Evolutionary conservation across 1,139 yeast species (phyloP).

Genomic region (Debaryomyces sp.): DNA sequence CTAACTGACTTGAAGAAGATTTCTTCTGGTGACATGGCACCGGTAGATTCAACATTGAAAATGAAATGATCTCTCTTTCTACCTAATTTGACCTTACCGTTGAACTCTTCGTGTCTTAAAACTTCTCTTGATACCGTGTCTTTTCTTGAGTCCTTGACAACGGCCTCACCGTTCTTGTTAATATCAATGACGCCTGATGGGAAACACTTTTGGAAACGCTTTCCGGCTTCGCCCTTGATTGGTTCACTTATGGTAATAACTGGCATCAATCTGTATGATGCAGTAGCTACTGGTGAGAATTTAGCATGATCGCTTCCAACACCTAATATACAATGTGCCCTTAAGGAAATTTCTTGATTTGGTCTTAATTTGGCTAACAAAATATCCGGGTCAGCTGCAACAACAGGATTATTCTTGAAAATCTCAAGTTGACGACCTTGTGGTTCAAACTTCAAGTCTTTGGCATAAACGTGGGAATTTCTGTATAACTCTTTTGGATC

Average conservation of each 20-base stretch:
- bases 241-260: constrained; percentile 77
- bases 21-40: constrained; percentile 97
- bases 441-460: constrained; percentile 86
- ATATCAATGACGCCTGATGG: constrained; percentile 91
- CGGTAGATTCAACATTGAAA: constrained; percentile 91
- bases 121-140: constrained; percentile 98
- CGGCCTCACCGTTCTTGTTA: constrained; percentile 69
- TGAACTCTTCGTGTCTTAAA: constrained; percentile 86
- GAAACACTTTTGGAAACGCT: constrained; percentile 83
- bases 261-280: constrained; percentile 96
- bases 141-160: constrained; percentile 82
- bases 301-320: constrained; percentile 96
- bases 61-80: constrained; percentile 91
- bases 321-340: constrained; percentile 91
- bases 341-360: constrained; percentile 90
- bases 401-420: constrained; percentile 70
- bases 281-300: constrained; percentile 95
- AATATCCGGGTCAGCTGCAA: constrained; percentile 83
- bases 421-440: constrained; percentile 81
- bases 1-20: constrained; percentile 88
- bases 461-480: constrained; percentile 85
- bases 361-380: constrained; percentile 92
- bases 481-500: constrained; percentile 83
- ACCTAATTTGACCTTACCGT: constrained; percentile 87
- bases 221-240: constrained; percentile 76